Base-by-base conservation (phyloP, 2,329 filamentous ascomycete species). In the Scedosporium aurantiacum region DNA sequence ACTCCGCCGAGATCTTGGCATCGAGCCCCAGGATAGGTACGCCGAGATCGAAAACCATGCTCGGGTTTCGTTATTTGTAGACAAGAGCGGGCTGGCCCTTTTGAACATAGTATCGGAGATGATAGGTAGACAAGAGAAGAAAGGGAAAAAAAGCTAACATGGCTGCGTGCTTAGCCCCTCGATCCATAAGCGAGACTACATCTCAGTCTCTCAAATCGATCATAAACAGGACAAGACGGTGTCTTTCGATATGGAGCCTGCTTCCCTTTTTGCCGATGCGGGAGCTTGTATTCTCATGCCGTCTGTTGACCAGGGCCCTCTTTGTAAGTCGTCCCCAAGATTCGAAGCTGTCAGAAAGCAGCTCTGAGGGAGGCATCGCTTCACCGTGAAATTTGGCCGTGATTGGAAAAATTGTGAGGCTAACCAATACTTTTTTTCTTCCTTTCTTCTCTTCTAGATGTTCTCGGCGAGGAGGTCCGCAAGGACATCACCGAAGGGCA, bases 251-350 rank as follows among this genome's bases (percentile, higher is more conserved):
- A 75, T 4, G 66, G 67, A 8, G 64, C 71, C 10, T 6, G 65
- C 66, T 54, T 69, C 65, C 62, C 67, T 78, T 5, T 78, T 78
- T 62, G 68, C 71, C 2, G 70, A 71, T 25, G 73, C 73, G 58
- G 71, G 70, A 32, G 74, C 76, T 16, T 82, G 80, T 61, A 72
- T 80, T 8, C 70, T 82, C 28, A 76, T 73, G 3, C 78, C 78
- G 0, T 79, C 82, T 64, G 76, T 77, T 10, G 81, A 78, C 4
- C 72, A 80, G 66, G 79, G 79, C 1, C 80, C 80, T 45, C 77
- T 78, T 66, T 79, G 69, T 66, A 66, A 61, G 63, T 63, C n/a
- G 12, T 32, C 4, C 21, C 10, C 7, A 8, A 8, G 2, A 1
- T 32, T n/a, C 23, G 12, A 21, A 45, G 6, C 37, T 21, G 8